Evolutionary conservation across 2,329 filamentous ascomycete genomes (phyloP).

Genomic region (Davidsoniella neocaledoniae): DNA sequence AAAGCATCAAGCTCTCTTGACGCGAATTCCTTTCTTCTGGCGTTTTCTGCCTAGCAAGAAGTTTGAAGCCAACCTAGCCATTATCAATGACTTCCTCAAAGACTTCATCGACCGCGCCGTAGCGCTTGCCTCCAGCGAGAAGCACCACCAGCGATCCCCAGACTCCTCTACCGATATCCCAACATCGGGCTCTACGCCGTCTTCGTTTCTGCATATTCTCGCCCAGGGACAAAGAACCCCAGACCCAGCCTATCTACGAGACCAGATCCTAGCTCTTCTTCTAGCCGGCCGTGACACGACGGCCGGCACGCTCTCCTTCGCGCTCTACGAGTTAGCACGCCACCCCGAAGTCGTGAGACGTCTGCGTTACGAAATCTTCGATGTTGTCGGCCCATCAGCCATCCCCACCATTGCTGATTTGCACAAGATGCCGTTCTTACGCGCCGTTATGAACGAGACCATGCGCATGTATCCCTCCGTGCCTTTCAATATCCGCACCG

Average conservation of each 20-base stretch:
- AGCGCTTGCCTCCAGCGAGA: constrained; percentile 48
- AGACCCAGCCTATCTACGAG: constrained; percentile 53
- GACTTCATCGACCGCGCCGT: constrained; percentile 63
- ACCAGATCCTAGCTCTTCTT: constrained; percentile 69
- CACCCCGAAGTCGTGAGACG: constrained; percentile 50
- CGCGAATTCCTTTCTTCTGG: constrained; percentile 47
- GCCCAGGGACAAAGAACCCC: constrained; percentile 52
- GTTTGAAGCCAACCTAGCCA: constrained; percentile 47
- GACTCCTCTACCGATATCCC: background rate
- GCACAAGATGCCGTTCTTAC: constrained; percentile 75
- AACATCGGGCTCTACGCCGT: constrained; percentile 51
- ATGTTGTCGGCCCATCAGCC: constrained; percentile 43
- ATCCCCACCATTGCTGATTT: constrained; percentile 59
- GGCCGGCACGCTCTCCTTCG: constrained; percentile 63
- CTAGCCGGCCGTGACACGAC: constrained; percentile 82
- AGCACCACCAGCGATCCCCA: constrained; percentile 24
- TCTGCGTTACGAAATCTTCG: constrained; percentile 56
- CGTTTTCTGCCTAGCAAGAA: constrained; percentile 43
- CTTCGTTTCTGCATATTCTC: constrained; percentile 49
- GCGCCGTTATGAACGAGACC: constrained; percentile 58
- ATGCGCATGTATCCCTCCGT: constrained; percentile 63
- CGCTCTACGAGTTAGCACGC: constrained; percentile 63
- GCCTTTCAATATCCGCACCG: constrained; percentile 61
- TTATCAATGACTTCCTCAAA: constrained; percentile 61
- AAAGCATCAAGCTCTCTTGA: constrained; percentile 50